phyloP scores from a whole-genome alignment of 441 rosid species.

The Populus hybrid region DNA sequence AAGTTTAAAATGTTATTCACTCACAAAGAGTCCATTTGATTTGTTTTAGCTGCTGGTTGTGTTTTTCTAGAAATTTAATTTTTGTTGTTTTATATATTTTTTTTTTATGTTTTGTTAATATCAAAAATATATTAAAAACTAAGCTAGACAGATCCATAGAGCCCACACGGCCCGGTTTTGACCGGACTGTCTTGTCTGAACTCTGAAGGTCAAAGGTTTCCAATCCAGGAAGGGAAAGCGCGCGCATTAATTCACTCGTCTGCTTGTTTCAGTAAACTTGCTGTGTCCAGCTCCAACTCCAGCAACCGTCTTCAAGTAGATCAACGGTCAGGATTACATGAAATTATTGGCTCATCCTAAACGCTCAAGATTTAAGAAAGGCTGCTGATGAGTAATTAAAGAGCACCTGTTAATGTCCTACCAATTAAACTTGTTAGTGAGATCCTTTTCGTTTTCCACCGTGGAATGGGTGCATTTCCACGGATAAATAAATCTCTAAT shows the following conservation, averaged over 20 bases:
- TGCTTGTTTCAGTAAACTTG: background rate
- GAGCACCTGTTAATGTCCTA: too few species aligned
- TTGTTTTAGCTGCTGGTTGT: too few species aligned
- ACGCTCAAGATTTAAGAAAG: background rate
- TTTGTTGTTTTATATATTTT: too few species aligned
- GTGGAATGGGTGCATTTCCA: background rate
- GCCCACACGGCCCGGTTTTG: constrained; percentile 1
- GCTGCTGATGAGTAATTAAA: too few species aligned
- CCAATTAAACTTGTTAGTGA: too few species aligned
- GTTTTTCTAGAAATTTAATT: too few species aligned
- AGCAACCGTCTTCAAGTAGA: background rate
- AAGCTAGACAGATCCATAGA: background rate
- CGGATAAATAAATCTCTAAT: too few species aligned
- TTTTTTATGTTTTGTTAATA: too few species aligned
- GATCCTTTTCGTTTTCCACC: too few species aligned
- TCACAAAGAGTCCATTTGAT: too few species aligned
- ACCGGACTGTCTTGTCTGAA: background rate
- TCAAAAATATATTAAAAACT: too few species aligned
- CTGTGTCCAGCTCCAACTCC: background rate
- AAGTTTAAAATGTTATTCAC: too few species aligned
- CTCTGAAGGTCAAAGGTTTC: background rate
- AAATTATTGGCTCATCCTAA: background rate
- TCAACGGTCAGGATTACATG: background rate
- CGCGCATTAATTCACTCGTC: background rate
- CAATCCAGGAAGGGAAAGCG: background rate